These are phyloP conservation scores for Colletotrichum tanaceti DNA, from an alignment of 2,329 filamentous ascomycete genomes.

Conservation along the genomic window DNA sequence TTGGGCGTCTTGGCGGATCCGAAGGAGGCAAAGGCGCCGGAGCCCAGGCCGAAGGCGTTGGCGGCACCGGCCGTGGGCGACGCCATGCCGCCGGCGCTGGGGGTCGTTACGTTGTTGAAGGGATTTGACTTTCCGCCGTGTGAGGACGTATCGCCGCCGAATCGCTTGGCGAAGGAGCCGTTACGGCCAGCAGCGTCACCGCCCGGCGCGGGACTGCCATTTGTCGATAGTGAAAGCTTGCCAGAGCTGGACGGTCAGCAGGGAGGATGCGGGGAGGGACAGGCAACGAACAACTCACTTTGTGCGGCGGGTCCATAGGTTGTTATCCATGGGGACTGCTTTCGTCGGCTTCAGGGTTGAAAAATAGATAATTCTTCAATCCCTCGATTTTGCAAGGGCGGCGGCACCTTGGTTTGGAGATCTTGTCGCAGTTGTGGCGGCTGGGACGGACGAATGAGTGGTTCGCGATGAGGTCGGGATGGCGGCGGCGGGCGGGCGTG, in stretches of 20 bases:
- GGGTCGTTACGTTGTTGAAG: conserved; percentile 80
- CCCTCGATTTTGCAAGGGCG: conserved; percentile 37
- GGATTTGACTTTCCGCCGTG: conserved; percentile 82
- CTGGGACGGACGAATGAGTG: conserved; percentile 32
- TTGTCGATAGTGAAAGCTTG: conserved; percentile 91
- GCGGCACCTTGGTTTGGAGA: conserved; percentile 35
- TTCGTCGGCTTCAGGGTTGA: conserved; percentile 42
- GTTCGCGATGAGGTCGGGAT: conserved; percentile 38
- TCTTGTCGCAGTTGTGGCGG: conserved; percentile 39
- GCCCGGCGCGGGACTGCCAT: conserved; percentile 64
- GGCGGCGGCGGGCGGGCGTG: conserved; percentile 23
- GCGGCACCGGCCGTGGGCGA: conserved; percentile 83
- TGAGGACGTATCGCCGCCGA: conserved; percentile 78
- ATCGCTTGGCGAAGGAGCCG: conserved; percentile 75
- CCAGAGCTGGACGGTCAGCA: conserved; percentile 67
- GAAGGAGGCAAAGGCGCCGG: conserved; percentile 96
- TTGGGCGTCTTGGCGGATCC: conserved; percentile 90
- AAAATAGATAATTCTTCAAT: conserved; percentile 28
- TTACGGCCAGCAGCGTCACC: conserved; percentile 71
- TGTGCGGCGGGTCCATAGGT: conserved; percentile 83
- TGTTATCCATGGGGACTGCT: conserved; percentile 68
- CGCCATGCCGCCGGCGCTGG: conserved; percentile 74
- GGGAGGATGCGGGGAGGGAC: conserved; percentile 19
- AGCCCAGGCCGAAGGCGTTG: conserved; percentile 92
- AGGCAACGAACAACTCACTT: conserved; percentile 68